A percentile compares a stretch with the other conserved stretches of the same genome.
phyloP scores from a whole-genome alignment of 2,329 filamentous ascomycete species.

The Botryotinia convoluta region DNA sequence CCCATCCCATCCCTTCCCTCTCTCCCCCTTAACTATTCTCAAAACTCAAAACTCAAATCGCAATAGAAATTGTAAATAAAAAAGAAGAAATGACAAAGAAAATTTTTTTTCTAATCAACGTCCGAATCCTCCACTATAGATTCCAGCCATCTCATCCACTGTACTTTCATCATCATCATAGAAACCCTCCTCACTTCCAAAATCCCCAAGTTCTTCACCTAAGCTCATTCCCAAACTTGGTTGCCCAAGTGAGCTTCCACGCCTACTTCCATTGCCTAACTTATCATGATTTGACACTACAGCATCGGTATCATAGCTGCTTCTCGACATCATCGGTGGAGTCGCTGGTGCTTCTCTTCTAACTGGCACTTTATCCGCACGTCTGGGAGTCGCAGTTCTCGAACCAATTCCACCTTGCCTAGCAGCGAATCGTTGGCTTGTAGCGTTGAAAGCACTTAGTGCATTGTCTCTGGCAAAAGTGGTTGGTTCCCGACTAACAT shows the following conservation, averaged over 20 bases:
- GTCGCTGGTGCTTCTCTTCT: slow-evolving; percentile 45
- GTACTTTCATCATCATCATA: slow-evolving; percentile 39
- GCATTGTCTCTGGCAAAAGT: slow-evolving; percentile 12
- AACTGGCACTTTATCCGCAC: slow-evolving; percentile 43
- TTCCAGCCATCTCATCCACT: slow-evolving; percentile 22
- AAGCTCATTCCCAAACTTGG: slow-evolving; percentile 10
- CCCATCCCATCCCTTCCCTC: neutral
- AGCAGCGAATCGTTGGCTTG: slow-evolving; percentile 56
- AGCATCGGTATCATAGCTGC: slow-evolving; percentile 60
- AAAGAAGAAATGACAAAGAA: neutral
- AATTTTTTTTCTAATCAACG: neutral
- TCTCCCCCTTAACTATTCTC: neutral
- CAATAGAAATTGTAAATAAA: neutral
- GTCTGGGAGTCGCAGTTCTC: slow-evolving; percentile 36
- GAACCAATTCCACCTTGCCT: slow-evolving; percentile 41
- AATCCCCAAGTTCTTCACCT: slow-evolving; percentile 16
- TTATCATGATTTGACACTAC: slow-evolving; percentile 44
- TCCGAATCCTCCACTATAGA: slow-evolving; percentile 22
- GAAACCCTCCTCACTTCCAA: slow-evolving; percentile 37
- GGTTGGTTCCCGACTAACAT: slow-evolving; percentile 46
- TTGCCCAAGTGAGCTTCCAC: slow-evolving; percentile 3
- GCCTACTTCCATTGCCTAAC: slow-evolving; percentile 36
- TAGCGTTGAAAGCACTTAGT: slow-evolving; percentile 57
- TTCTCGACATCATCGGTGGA: slow-evolving; percentile 59
- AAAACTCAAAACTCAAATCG: neutral